phyloP scores from a whole-genome alignment of 306 rosid genomes.

The Cicer pinnatifidum region DNA sequence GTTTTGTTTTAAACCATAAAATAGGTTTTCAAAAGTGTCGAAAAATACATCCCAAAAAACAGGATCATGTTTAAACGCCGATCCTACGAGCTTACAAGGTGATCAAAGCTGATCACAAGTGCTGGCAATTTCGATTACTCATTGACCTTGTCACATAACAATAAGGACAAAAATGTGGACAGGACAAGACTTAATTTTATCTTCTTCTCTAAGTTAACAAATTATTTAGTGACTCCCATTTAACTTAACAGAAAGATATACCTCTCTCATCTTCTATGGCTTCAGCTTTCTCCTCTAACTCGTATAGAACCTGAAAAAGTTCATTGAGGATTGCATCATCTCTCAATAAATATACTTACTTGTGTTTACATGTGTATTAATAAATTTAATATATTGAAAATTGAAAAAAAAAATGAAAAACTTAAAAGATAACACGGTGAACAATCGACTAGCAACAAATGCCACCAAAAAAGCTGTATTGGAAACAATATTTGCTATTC shows the following conservation, averaged over 20 bases:
- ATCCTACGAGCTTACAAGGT: too few species aligned
- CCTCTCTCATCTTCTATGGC: conserved; percentile 92
- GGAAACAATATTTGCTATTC: neutral
- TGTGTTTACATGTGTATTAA: neutral
- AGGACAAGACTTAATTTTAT: conserved; percentile 2
- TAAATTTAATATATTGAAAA: conserved; percentile 9
- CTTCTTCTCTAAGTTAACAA: conserved; percentile 10
- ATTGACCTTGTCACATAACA: conserved; percentile 1
- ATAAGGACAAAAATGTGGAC: neutral
- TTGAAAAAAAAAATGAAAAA: neutral
- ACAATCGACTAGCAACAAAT: conserved; percentile 21
- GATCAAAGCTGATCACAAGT: too few species aligned
- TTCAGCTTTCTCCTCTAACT: conserved; percentile 91
- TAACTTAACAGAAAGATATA: conserved; percentile 42
- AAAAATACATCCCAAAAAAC: too few species aligned
- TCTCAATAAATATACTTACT: neutral
- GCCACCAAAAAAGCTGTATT: neutral
- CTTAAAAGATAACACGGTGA: neutral
- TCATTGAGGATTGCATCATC: conserved; percentile 24
- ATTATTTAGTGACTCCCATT: conserved; percentile 24
- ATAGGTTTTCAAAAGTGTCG: too few species aligned
- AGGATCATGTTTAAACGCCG: too few species aligned
- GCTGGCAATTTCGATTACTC: neutral
- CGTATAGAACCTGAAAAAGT: conserved; percentile 71
- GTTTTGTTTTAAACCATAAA: too few species aligned